Evolutionary conservation across 129 eudicot genomes (phyloP), one percentile per base, ranked within the genome.

Genomic region (Saposhnikovia divaricata): DNA sequence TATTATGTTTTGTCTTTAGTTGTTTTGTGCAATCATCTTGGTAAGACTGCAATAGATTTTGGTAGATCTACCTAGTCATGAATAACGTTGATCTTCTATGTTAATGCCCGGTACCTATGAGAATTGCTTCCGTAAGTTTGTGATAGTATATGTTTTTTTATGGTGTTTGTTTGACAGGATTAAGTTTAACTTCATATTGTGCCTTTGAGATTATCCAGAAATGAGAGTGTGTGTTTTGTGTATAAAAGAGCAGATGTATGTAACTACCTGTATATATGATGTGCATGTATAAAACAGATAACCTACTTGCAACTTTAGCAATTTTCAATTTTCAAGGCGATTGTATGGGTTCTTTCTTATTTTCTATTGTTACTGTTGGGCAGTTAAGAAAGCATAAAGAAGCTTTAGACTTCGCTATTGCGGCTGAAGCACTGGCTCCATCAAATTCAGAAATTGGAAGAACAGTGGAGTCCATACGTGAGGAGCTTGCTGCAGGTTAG

Each of bases 351-450:
- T 46, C 13, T 46, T 6, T 10, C 12, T 11, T 27, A 6, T 19
- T 47, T 25, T 75, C 59, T 46, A 1, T 46, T 75, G 78, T 45
- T 46, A 14, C 31, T 46, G 11, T 43, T 43, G 38, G 31, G 83
- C 91, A 95, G 99, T 77, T 90, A 85, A 91, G 88, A 43, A 96
- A 90, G 80, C 93, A 88, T 87, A 82, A 87, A 87, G 99, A 90
- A 90, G 98, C 98, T 50, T 70, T 89, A 75, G 97, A 87, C 13
- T 96, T 88, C 78, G 96, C 96, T 48, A 77, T 79, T 81, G 98
- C 97, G 25, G 93, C 93, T 61, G 90, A 89, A 80, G 84, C 88
- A 71, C 72, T 90, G 81, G 91, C 89, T 80, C 91, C 96, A 44
- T 86, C 90, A n/a, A 81, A 89, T 87, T 76, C 80, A 78, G 98